Conservation (phyloP, 2,329 filamentous ascomycete species). For the Scedosporium boydii region DNA sequence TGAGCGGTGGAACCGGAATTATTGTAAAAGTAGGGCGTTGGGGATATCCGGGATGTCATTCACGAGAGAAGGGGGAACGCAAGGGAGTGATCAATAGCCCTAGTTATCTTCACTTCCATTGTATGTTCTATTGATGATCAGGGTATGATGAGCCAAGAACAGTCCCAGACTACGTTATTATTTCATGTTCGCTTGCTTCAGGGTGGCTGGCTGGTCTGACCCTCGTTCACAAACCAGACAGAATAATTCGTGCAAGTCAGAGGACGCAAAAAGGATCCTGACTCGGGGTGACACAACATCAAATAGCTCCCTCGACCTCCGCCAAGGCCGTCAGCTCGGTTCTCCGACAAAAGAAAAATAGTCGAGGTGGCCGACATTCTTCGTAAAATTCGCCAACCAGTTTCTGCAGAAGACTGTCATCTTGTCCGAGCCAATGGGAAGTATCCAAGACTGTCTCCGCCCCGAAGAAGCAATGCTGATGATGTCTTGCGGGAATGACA, state of each 20-base stretch:
- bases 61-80: not conserved
- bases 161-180: no score
- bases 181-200: no score
- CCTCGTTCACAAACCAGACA: no score
- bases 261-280: no score
- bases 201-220: no score
- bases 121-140: not conserved
- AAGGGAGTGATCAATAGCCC: not conserved
- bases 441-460: no score
- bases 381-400: not conserved
- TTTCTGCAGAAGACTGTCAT: not conserved
- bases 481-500: no score
- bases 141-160: no score
- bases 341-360: not conserved
- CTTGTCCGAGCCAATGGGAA: no score
- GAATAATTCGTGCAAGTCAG: no score
- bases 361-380: not conserved
- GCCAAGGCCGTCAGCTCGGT: not conserved
- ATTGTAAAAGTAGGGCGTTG: not conserved
- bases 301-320: not conserved
- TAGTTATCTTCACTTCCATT: not conserved
- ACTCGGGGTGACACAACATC: no score
- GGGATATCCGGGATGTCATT: constrained; percentile 1
- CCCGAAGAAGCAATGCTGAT: no score
- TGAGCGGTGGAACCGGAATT: not conserved